Evolutionary conservation across 495 filamentous ascomycete genomes (phyloP), one percentile per base, ranked within the genome.

Genomic region (Zalerion maritima): DNA sequence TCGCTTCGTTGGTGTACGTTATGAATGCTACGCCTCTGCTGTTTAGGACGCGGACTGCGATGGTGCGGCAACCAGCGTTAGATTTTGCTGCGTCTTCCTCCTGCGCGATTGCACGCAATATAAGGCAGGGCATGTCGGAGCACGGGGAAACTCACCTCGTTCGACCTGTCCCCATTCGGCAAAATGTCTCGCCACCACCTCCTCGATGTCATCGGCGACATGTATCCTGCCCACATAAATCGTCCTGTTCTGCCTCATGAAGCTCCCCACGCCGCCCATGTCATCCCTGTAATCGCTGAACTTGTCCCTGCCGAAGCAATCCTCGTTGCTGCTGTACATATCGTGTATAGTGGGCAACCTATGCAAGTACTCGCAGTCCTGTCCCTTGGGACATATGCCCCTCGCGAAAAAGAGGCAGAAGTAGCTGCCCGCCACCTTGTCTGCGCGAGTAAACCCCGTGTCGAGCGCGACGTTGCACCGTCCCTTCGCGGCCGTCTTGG

Each of bases 201-300:
- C 89, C 48, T 94, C 86, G 36, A 94, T 94, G 47, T 94, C 87
- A 52, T 94, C 87, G n/a, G 74, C 85, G 12, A 94, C 87, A 46
- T 94, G 81, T 36, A 96, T 93, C 14, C 86, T 64, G 3, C 89
- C 89, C 6, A 94, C 62, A 43, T 97, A 97, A 6, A 97, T 64
- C 2, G 91, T 96, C 5, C 87, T 62, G 41, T 94, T 97, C 47
- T 85, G 81, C 10, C 89, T 69, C 62, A 78, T 76, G 47, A 96
- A 97, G 35, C 65, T 74, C 3, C 89, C 89, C 9, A 92, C 80
- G 36, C 89, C 89, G 19, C 86, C 86, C 89, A 97, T 94, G 46
- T 97, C 84, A 50, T 92, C 84, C 28, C 85, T 63, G 55, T 92
- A 94, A 42, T 92, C 85, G 24, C 60, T 69, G 43, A 77, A 73